Evolutionary conservation across 495 filamentous ascomycete genomes (phyloP).

Genomic region (Penicillium parvum): DNA sequence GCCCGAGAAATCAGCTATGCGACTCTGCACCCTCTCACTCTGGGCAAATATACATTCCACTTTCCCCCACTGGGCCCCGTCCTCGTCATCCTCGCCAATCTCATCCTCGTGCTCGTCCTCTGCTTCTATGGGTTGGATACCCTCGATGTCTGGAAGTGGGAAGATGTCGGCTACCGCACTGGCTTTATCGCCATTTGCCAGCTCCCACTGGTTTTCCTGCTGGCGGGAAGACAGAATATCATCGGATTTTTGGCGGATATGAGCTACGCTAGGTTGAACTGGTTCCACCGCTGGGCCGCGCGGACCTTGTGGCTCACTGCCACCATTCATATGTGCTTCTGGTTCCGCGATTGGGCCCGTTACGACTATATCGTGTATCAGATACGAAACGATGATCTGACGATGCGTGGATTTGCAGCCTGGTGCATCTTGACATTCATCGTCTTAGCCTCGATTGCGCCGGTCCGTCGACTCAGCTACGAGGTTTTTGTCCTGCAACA

Average conservation of each 20-base stretch:
- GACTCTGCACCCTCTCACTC: conserved; percentile 49
- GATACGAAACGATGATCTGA: conserved; percentile 58
- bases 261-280: conserved; percentile 73
- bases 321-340: conserved; percentile 71
- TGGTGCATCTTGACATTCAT: conserved; percentile 74
- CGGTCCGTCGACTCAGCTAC: conserved; percentile 64
- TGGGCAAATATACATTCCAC: conserved; percentile 45
- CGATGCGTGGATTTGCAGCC: conserved; percentile 65
- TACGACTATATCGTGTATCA: conserved; percentile 60
- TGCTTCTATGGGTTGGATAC: conserved; percentile 41
- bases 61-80: conserved; percentile 39
- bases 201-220: conserved; percentile 73
- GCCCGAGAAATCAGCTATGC: conserved; percentile 63
- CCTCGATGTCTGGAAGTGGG: conserved; percentile 44
- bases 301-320: conserved; percentile 70
- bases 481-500: conserved; percentile 84
- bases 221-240: conserved; percentile 75
- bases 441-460: conserved; percentile 60
- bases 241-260: conserved; percentile 63
- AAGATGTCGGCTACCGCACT: conserved; percentile 70
- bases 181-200: conserved; percentile 77
- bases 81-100: conserved; percentile 35
- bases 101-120: conserved; percentile 36
- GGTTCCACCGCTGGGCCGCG: conserved; percentile 78
- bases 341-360: conserved; percentile 62